Evolutionary conservation across 192 early-diverging fungal species (phyloP).

Genomic region (Gigaspora rosea): DNA sequence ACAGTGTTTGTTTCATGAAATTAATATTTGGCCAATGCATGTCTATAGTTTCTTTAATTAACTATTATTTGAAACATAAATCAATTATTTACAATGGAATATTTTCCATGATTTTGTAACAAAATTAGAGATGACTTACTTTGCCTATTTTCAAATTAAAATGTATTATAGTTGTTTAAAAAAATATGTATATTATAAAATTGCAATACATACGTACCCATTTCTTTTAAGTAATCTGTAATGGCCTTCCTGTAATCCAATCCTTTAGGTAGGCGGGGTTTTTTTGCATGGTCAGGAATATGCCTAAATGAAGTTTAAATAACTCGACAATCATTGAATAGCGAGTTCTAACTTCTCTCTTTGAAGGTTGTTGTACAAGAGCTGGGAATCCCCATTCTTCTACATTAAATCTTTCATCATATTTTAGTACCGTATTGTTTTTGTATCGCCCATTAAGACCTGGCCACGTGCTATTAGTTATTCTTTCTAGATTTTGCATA

Average conservation of each 20-base stretch:
- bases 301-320: slow-evolving; percentile 54
- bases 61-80: not conserved
- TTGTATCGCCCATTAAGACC: not conserved
- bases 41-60: slow-evolving; percentile 8
- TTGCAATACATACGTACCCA: not conserved
- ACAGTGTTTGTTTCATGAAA: not conserved
- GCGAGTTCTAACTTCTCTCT: not conserved
- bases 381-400: not conserved
- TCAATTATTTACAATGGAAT: not conserved
- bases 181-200: too few species aligned
- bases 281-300: slow-evolving; percentile 45
- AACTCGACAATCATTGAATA: not conserved
- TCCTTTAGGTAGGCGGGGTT: slow-evolving; percentile 43
- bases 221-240: slow-evolving; percentile 49
- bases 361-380: not conserved
- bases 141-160: too few species aligned
- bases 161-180: too few species aligned
- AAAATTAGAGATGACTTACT: too few species aligned
- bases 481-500: slow-evolving; percentile 2
- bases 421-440: not conserved
- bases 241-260: slow-evolving; percentile 52
- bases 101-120: not conserved
- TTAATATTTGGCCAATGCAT: slow-evolving; percentile 5
- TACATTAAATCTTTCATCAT: slow-evolving; percentile 5
- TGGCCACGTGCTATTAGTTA: not conserved